Evolutionary conservation across 2,329 filamentous ascomycete genomes (phyloP).

Genomic region (Orbilia oligospora): DNA sequence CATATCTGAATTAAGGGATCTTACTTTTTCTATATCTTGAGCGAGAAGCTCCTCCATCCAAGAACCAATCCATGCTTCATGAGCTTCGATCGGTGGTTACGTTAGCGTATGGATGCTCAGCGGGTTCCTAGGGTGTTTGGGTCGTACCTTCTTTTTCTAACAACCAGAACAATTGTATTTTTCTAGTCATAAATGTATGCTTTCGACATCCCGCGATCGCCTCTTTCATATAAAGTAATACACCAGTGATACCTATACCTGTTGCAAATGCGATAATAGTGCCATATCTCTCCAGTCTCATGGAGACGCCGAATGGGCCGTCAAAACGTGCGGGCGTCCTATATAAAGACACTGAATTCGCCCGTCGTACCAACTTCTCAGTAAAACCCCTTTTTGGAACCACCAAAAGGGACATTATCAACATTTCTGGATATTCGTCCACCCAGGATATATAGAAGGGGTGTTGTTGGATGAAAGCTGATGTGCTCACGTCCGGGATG

Average conservation of each 20-base stretch:
- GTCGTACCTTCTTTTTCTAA: background rate
- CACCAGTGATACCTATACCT: background rate
- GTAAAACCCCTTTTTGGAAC: background rate
- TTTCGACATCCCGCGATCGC: background rate
- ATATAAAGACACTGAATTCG: background rate
- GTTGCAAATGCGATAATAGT: background rate
- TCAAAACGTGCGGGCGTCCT: background rate
- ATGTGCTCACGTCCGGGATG: background rate
- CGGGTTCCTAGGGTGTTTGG: too few relatives aligned
- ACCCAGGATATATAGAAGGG: background rate
- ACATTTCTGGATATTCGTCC: background rate
- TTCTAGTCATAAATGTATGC: background rate
- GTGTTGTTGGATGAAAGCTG: background rate
- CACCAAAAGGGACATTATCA: background rate
- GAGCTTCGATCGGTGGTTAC: background rate
- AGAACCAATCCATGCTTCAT: background rate
- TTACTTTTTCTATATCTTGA: background rate
- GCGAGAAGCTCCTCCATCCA: background rate
- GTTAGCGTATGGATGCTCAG: too few relatives aligned
- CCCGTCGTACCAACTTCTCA: background rate
- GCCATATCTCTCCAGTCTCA: background rate
- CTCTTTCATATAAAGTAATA: background rate
- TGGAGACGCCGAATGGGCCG: background rate
- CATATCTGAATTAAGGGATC: too few relatives aligned
- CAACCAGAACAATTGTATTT: background rate